Conservation (phyloP, 2,329 filamentous ascomycete species). For the Colletotrichum endophyticum region DNA sequence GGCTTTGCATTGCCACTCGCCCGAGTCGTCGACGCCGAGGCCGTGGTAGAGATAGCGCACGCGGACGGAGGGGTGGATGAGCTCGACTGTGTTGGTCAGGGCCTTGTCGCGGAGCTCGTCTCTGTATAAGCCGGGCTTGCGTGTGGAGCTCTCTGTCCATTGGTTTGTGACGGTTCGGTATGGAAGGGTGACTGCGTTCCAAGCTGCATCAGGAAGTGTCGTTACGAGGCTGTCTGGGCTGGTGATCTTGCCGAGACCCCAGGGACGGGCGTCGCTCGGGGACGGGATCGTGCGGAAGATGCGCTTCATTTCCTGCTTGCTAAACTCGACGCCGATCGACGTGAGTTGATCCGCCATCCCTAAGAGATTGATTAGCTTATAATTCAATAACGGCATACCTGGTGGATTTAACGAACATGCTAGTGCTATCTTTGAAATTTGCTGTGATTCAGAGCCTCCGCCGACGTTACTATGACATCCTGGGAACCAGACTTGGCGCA, state of each 20-base stretch:
- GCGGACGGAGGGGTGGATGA: slow-evolving; percentile 34
- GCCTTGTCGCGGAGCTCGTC: slow-evolving; percentile 7
- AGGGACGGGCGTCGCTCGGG: slow-evolving; percentile 9
- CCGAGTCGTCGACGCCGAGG: slow-evolving; percentile 31
- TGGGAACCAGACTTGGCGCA: slow-evolving; percentile 53
- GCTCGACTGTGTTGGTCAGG: slow-evolving; percentile 25
- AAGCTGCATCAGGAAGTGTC: not conserved
- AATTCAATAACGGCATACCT: no score
- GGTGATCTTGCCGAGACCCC: slow-evolving; percentile 24
- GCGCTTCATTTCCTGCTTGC: slow-evolving; percentile 22
- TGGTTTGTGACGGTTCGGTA: not conserved
- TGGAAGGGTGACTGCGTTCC: not conserved
- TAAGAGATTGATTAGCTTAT: not conserved
- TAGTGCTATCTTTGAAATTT: slow-evolving; percentile 26
- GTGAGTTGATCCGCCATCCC: slow-evolving; percentile 29
- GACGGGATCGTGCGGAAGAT: slow-evolving; percentile 19
- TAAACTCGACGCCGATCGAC: slow-evolving; percentile 27
- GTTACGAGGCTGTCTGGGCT: slow-evolving; percentile 16
- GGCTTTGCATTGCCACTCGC: slow-evolving; percentile 24
- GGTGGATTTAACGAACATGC: slow-evolving; percentile 16
- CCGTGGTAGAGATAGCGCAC: slow-evolving; percentile 34
- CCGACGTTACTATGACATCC: slow-evolving; percentile 66
- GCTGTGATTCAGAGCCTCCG: slow-evolving; percentile 51
- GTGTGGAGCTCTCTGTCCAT: slow-evolving; percentile 1
- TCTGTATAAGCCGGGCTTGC: slow-evolving; percentile 28